These are phyloP conservation scores for Scheffersomyces quercinus DNA, from an alignment of 1,139 yeast species.

Conservation along the genomic window DNA sequence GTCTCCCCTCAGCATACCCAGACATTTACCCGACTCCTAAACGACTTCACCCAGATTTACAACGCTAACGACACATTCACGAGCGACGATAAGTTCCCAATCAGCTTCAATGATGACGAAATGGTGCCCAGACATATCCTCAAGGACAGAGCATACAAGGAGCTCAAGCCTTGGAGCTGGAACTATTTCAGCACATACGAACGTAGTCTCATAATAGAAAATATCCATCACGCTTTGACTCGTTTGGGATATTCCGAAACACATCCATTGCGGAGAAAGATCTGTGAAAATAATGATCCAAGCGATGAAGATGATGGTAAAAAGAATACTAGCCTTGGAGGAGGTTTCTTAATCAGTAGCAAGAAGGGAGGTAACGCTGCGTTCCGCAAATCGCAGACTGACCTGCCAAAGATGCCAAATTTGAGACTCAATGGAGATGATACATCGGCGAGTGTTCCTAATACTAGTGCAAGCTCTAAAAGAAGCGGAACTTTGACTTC, in stretches of 20 bases:
- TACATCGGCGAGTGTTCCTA: not conserved
- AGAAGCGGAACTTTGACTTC: conserved; percentile 5
- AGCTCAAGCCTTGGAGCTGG: conserved; percentile 44
- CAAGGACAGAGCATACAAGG: conserved; percentile 46
- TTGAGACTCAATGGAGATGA: not conserved
- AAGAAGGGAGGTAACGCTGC: conserved; percentile 9
- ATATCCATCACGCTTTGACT: conserved; percentile 41
- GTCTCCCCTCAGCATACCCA: conserved; percentile 4
- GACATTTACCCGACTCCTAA: conserved; percentile 6
- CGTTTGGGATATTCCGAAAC: conserved; percentile 46
- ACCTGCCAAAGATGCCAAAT: conserved; percentile 17
- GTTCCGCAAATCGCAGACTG: conserved; percentile 21
- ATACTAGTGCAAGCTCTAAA: not conserved
- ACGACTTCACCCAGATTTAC: conserved; percentile 30
- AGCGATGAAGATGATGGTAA: conserved; percentile 7
- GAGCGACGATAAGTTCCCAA: conserved; percentile 35
- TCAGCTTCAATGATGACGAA: conserved; percentile 5
- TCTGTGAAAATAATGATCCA: conserved; percentile 20
- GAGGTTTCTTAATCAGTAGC: conserved; percentile 18
- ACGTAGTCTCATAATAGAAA: conserved; percentile 31
- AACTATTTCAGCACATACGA: conserved; percentile 32
- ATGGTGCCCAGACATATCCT: conserved; percentile 21
- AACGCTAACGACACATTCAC: conserved; percentile 35
- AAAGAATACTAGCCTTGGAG: conserved; percentile 20
- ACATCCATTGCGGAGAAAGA: conserved; percentile 44